Evolutionary conservation across 139 green algal species (phyloP).

Genomic region (Haematococcus lacustris): DNA sequence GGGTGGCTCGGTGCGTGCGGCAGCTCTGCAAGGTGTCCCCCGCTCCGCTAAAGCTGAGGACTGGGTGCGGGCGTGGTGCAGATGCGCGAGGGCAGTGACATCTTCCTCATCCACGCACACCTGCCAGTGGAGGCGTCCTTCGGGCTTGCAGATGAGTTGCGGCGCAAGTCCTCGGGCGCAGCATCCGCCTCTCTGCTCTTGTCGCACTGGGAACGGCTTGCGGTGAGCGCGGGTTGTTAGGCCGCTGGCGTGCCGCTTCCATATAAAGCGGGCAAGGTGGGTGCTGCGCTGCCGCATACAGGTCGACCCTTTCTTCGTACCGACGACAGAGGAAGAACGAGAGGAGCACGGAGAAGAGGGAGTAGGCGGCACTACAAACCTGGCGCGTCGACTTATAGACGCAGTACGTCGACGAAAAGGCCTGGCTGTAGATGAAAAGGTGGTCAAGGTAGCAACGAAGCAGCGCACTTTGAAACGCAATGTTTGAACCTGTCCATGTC

Average conservation of each 20-base stretch:
- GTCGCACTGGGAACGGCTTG: constrained; percentile 90
- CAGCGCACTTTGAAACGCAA: constrained; percentile 94
- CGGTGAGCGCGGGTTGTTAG: constrained; percentile 29
- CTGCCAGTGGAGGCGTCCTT: constrained; percentile 89
- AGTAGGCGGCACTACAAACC: constrained; percentile 51
- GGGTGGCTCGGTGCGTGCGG: too few species aligned
- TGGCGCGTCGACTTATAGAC: constrained; percentile 82
- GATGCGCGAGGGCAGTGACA: constrained; percentile 88
- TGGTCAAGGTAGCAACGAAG: constrained; percentile 91
- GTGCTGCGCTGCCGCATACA: too few species aligned
- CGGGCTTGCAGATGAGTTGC: constrained; percentile 92
- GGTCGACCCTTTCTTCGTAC: constrained; percentile 94
- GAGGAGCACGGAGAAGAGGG: constrained; percentile 95
- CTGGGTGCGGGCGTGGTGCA: constrained; percentile 47
- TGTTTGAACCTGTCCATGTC: too few species aligned
- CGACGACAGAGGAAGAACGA: constrained; percentile 90
- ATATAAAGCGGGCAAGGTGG: too few species aligned
- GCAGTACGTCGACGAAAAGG: constrained; percentile 84
- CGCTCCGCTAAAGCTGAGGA: too few species aligned
- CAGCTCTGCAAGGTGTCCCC: too few species aligned
- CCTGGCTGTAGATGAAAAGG: constrained; percentile 88
- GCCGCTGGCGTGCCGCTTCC: too few species aligned
- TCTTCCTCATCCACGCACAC: constrained; percentile 75
- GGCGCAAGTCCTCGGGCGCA: constrained; percentile 69
- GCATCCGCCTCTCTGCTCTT: constrained; percentile 83